Conservation (phyloP, 2,329 filamentous ascomycete species). For the Fusarium abutilonis region DNA sequence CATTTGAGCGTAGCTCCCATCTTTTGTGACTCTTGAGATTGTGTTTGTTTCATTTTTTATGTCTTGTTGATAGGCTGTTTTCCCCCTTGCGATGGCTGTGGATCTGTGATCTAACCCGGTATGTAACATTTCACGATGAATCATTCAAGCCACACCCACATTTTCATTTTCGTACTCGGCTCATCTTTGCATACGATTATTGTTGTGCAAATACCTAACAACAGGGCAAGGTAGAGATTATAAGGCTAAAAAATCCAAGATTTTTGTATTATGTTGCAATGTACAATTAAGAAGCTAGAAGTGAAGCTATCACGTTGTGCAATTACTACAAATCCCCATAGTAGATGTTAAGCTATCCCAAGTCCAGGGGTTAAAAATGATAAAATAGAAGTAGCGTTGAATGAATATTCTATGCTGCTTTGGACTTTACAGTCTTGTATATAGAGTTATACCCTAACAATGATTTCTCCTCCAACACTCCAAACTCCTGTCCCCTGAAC, state of each 20-base stretch:
- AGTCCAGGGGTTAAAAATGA: too few species aligned
- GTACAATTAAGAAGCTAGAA: too few species aligned
- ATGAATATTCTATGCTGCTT: neutral
- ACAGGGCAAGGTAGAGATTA: too few species aligned
- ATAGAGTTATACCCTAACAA: conserved; percentile 38
- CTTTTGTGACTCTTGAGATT: neutral
- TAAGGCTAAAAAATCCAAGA: too few species aligned
- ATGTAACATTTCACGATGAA: neutral
- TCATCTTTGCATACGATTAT: neutral
- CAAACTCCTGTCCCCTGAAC: conserved; percentile 26
- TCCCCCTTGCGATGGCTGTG: neutral
- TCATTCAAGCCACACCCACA: neutral
- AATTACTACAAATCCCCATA: too few species aligned
- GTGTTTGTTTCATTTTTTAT: neutral
- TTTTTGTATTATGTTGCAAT: too few species aligned
- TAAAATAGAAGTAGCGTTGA: too few species aligned
- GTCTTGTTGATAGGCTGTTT: neutral
- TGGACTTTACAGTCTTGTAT: conserved; percentile 37
- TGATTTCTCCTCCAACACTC: conserved; percentile 27
- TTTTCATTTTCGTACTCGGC: conserved; percentile 2
- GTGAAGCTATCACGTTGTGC: too few species aligned
- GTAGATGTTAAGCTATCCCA: too few species aligned
- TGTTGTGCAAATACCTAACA: too few species aligned
- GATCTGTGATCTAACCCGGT: neutral
- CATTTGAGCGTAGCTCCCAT: neutral